Evolutionary conservation across 148 eudicot species (phyloP), one percentile per base, ranked within the genome.

Genomic region (Polygonum maritimum): DNA sequence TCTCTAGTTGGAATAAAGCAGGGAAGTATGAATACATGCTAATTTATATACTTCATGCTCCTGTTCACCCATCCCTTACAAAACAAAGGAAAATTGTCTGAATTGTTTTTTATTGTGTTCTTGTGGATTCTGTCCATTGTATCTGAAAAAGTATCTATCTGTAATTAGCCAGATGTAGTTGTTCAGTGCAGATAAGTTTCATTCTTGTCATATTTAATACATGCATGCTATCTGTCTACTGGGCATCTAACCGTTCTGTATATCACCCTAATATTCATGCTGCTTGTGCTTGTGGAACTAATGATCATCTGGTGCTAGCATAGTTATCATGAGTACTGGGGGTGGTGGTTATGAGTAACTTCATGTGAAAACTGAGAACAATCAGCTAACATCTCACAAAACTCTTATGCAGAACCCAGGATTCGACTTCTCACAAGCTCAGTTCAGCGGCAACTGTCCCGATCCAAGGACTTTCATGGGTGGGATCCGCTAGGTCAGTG

Each of bases 401-500:
- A 15, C 19, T 67, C 45, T 67, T 36, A 18, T 79, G 87, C 95
- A 94, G 98, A 94, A 94, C 81, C 98, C 98, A 63, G 98, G 98
- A 57, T 94, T 94, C 71, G 96, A 94, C 81, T 94, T 94, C 87
- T 89, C 98, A 63, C 98, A 94, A 78, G 97, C 98, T 15, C 93
- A 94, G 75, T 94, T 92, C 81, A 73, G 86, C 47, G 98, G 97
- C 63, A 87, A 82, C 82, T 94, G 98, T 76, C 97, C 98, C 36
- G 96, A 94, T 81, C 98, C 98, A 16, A 92, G 87, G 80, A 92
- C 98, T n/a, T 94, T 94, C 85, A 89, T 94, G 97, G 98, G 98
- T 14, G 97, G 98, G 71, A 92, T 94, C 62, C 77, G 71, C 73
- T 85, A 80, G 76, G 77, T 48, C 26, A 47, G 54, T 72, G 15